Conservation (phyloP, 1,284 basidiomycete species). For the Cryptococcus sp. region DNA sequence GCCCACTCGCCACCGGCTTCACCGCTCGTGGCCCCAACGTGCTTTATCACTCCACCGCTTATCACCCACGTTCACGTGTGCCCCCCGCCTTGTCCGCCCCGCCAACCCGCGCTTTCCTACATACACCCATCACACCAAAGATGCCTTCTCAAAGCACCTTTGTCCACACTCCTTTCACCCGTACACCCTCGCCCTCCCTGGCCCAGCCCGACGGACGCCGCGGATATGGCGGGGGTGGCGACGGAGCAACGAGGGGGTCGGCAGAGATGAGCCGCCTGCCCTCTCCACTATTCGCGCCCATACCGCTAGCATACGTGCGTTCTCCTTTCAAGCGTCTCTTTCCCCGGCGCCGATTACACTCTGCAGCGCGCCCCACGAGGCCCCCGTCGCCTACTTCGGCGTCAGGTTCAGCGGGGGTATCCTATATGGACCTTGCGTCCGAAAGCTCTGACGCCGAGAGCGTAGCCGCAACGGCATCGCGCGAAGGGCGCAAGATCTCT, state of each 20-base stretch:
- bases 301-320: background rate
- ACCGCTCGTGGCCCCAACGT: too few species aligned
- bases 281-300: background rate
- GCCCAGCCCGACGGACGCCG: background rate
- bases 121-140: background rate
- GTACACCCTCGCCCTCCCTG: background rate
- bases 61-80: too few species aligned
- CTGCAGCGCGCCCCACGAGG: background rate
- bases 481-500: constrained; percentile 9
- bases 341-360: background rate
- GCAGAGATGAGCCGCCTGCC: background rate
- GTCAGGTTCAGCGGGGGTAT: background rate
- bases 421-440: background rate
- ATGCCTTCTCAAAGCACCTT: background rate
- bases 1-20: too few species aligned
- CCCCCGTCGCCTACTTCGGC: background rate
- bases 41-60: too few species aligned
- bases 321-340: background rate
- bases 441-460: background rate
- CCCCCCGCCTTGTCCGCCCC: too few species aligned
- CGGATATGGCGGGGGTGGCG: background rate
- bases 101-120: too few species aligned
- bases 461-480: background rate
- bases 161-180: background rate
- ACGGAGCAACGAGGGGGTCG: too few species aligned